These are phyloP conservation scores for Ilyonectria robusta DNA, from an alignment of 2,329 filamentous ascomycete genomes.

Conservation along the genomic window DNA sequence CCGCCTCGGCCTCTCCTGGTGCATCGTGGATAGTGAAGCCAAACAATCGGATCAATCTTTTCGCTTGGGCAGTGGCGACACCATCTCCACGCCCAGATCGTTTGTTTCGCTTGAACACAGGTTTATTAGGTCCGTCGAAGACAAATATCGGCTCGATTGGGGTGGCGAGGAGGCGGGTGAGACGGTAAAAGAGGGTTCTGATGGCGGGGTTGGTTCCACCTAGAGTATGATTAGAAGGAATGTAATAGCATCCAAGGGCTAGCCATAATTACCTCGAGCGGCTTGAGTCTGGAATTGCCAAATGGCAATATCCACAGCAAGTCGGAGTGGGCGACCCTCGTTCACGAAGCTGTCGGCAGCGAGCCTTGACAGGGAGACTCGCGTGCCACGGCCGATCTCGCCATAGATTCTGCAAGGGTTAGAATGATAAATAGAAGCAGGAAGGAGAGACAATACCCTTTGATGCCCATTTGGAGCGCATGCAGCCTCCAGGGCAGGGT, in stretches of 20 bases:
- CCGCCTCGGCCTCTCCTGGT: conserved; percentile 95
- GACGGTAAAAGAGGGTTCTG: conserved; percentile 92
- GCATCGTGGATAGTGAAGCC: conserved; percentile 88
- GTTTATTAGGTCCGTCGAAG: conserved; percentile 89
- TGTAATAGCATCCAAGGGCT: too few relatives aligned
- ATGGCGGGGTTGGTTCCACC: conserved; percentile 92
- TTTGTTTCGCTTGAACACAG: conserved; percentile 90
- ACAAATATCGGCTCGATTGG: conserved; percentile 92
- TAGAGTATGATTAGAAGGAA: conserved; percentile 45
- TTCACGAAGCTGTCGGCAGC: conserved; percentile 82
- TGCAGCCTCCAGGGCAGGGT: conserved; percentile 25
- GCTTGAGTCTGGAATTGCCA: conserved; percentile 97
- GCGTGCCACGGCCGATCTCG: conserved; percentile 85
- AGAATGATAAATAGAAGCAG: background rate
- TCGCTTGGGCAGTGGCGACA: conserved; percentile 81
- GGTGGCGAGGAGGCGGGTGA: conserved; percentile 81
- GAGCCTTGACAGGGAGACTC: conserved; percentile 86
- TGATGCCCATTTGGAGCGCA: conserved; percentile 71
- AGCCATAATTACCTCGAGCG: conserved; percentile 70
- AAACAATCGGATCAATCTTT: conserved; percentile 86
- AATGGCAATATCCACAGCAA: conserved; percentile 95
- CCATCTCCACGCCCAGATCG: conserved; percentile 75
- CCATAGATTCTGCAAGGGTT: conserved; percentile 80
- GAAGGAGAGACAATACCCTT: conserved; percentile 62
- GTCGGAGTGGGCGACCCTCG: conserved; percentile 79